Base-by-base conservation (phyloP, 495 filamentous ascomycete species). In the Podospora australis region DNA sequence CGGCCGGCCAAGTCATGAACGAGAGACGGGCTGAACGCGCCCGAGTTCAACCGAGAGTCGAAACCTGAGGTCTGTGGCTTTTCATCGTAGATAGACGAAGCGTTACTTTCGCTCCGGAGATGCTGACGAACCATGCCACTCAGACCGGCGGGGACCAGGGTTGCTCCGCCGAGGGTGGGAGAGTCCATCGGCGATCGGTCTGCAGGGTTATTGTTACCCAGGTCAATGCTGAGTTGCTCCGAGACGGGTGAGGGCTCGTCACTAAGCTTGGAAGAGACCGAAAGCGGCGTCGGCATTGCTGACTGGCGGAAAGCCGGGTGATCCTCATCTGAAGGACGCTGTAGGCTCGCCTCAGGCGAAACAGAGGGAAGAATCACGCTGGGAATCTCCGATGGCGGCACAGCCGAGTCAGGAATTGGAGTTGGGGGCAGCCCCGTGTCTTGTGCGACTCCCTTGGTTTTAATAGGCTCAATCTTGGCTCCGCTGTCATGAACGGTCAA, bases 71-170 rank as follows among this genome's bases (percentile, higher is more conserved):
- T 60, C 13, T 59, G 52, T 8, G 59, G 57, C 0, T 51, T 28
- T 1, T 46, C 50, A 4, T 74, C 81, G 60, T 82, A 87, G 36
- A 92, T 73, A 0, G 89, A 91, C 19, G 90, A 96, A 32, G 76
- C 71, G 46, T 83, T 83, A 66, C 92, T 97, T 44, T 85, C 80
- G 11, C 79, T 79, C 19, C 92, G 84, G 11, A 99, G 74, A 66
- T 97, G 94, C 48, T 89, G 82, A 24, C 84, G 83, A 29, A 96
- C 82, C 64, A 96, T 76, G 16, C 86, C 86, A 58, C 82, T 89
- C 16, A 96, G 72, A 10, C 86, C 87, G 42, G 80, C 67, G 0
- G 19, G 19, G 32, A n/a, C 32, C 5, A 17, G 32, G 7, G n/a
- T 17, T 36, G 32, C n/a, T n/a, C n/a, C 13, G 8, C 84, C 84